Base-by-base conservation (phyloP, 176 grass and related monocot genomes). In the Musa beccarii region DNA sequence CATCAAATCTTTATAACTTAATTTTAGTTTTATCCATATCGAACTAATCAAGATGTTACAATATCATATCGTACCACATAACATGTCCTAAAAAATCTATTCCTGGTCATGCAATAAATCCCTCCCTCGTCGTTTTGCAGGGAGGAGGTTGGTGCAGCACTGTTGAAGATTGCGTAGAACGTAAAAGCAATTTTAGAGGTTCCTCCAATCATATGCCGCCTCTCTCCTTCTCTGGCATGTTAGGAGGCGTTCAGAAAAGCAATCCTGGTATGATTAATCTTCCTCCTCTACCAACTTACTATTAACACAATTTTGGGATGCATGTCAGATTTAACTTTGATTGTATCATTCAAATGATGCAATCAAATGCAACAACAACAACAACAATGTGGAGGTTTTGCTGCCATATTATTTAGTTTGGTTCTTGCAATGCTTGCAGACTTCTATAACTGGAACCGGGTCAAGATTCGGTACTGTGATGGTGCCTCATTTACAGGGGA, bases 381-480 rank as follows among this genome's bases (percentile, higher is more conserved):
- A 26, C 22, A 22, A 56, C 8, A 20, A 17, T 61, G 20, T 20
- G n/a, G 57, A 61, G 8, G 3, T 61, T 61, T 57, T 20, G 16
- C n/a, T 17, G 13, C 8, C 13, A 0, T 6, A 61, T 61, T 6
- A 16, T 61, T 5, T 12, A 2, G 1, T 61, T 15, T 24, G 1
- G 16, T 68, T 67, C 17, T 56, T 53, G 12, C 9, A 11, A 29
- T 53, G 52, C 75, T 29, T 34, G 49, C 29, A 77, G 75, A 77
- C 17, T 77, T 77, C 21, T 77, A 77, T 59, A 77, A 77, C 75
- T 77, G 75, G 75, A 77, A 77, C 23, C 64, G 61, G n/a, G 29
- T 77, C 59, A 77, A 77, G 61, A 24, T 77, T 23, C 59, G 75
- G 10, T 77, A 77, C 43, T 77, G 75, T 52, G 75, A 77, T 53